Evolutionary conservation across 148 eudicot genomes (phyloP).

Genomic region (Agrostemma githago): DNA sequence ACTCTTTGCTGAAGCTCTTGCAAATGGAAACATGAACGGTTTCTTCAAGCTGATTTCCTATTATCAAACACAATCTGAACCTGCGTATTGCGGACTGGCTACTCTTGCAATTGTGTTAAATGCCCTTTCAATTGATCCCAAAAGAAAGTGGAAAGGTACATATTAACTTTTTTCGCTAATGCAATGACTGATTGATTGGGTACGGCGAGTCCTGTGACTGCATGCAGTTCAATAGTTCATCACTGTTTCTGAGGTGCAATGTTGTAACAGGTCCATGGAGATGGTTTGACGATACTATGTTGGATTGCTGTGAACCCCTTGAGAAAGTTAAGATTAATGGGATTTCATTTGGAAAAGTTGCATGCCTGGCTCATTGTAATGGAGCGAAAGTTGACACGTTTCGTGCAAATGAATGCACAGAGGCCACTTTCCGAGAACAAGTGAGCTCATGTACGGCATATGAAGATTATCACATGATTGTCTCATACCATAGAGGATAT

Average conservation of each 20-base stretch:
- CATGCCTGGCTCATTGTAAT: constrained; percentile 46
- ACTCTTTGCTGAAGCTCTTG: constrained; percentile 77
- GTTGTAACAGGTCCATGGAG: constrained; percentile 46
- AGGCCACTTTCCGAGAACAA: constrained; percentile 28
- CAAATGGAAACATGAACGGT: constrained; percentile 69
- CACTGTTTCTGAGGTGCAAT: not conserved
- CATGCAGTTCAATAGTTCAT: not conserved
- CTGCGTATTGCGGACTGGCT: constrained; percentile 97
- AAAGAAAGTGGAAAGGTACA: constrained; percentile 96
- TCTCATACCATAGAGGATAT: constrained; percentile 39
- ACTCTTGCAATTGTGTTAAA: constrained; percentile 92
- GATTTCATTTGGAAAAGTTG: constrained; percentile 45
- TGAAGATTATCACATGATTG: constrained; percentile 41
- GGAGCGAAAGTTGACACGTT: constrained; percentile 47
- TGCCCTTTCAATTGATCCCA: constrained; percentile 93
- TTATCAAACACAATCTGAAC: constrained; percentile 97
- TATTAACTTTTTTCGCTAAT: not conserved
- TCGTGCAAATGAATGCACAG: constrained; percentile 38
- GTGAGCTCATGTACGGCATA: constrained; percentile 38
- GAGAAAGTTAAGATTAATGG: constrained; percentile 41
- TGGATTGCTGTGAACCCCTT: constrained; percentile 54
- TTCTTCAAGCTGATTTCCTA: constrained; percentile 83
- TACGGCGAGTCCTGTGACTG: not conserved
- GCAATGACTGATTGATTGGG: not conserved
- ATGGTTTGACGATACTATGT: constrained; percentile 53